Conservation (phyloP, 2,329 filamentous ascomycete genomes). For the Myriosclerotinia duriaeana region DNA sequence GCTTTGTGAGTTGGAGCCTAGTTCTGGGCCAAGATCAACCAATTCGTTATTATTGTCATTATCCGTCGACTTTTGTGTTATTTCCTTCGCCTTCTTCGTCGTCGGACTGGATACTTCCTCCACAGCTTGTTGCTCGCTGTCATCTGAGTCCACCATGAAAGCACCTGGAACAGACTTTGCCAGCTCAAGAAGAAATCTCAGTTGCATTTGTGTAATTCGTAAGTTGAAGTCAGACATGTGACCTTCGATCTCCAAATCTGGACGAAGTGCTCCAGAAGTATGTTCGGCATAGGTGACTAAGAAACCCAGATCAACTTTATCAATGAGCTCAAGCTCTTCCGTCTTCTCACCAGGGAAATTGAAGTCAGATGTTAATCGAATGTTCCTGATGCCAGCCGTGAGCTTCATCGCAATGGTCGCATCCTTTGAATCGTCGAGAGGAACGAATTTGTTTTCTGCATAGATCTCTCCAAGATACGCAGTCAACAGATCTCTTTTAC, state of each 20-base stretch:
- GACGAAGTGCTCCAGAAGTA: conserved; percentile 69
- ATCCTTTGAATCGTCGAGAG: conserved; percentile 72
- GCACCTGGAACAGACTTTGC: conserved; percentile 84
- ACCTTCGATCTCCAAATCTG: conserved; percentile 88
- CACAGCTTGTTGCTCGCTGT: conserved; percentile 70
- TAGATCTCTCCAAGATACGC: conserved; percentile 98
- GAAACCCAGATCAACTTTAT: conserved; percentile 93
- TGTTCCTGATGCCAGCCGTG: conserved; percentile 86
- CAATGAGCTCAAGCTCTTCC: conserved; percentile 93
- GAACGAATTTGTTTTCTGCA: conserved; percentile 87
- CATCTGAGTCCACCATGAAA: conserved; percentile 72
- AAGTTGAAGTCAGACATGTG: conserved; percentile 93
- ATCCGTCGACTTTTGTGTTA: conserved; percentile 23
- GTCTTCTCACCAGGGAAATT: conserved; percentile 69
- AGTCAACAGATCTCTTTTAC: conserved; percentile 78
- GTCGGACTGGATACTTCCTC: conserved; percentile 64
- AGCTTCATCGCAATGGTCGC: conserved; percentile 83
- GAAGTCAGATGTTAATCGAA: conserved; percentile 85
- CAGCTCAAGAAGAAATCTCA: conserved; percentile 85
- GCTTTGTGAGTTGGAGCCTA: conserved; percentile 64
- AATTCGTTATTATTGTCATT: conserved; percentile 44
- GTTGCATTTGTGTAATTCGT: conserved; percentile 82
- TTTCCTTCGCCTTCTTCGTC: conserved; percentile 33
- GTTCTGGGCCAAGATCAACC: conserved; percentile 65
- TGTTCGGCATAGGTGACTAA: conserved; percentile 91